phyloP scores from a whole-genome alignment of 2,329 filamentous ascomycete genomes.

The Penicillium polonicum region DNA sequence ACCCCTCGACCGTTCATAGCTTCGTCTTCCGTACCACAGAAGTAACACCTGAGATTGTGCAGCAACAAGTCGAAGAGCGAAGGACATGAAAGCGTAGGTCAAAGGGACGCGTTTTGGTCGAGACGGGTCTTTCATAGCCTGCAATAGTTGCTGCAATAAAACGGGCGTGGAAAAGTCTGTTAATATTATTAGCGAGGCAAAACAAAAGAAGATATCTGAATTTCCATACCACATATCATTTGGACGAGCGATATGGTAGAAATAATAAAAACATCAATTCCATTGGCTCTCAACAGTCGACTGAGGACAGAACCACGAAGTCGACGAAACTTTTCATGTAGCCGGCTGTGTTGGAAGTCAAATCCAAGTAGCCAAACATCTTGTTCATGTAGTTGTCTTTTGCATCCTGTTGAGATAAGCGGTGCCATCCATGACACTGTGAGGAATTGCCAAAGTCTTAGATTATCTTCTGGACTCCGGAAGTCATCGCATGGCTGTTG shows the following conservation, averaged over 20 bases:
- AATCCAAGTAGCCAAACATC: constrained; percentile 80
- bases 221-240: constrained; percentile 51
- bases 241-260: constrained; percentile 64
- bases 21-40: constrained; percentile 79
- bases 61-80: constrained; percentile 60
- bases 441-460: constrained; percentile 81
- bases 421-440: constrained; percentile 79
- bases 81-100: constrained; percentile 63
- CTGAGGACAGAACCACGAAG: constrained; percentile 70
- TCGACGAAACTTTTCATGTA: constrained; percentile 73
- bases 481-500: constrained; percentile 56
- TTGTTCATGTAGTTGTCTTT: constrained; percentile 67
- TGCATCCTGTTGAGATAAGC: constrained; percentile 64
- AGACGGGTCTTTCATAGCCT: constrained; percentile 59
- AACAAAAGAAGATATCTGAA: neutral
- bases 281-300: constrained; percentile 72
- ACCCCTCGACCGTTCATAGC: constrained; percentile 79
- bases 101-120: constrained; percentile 58
- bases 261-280: constrained; percentile 71
- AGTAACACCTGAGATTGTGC: constrained; percentile 67
- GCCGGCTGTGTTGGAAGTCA: constrained; percentile 75
- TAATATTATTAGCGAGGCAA: constrained; percentile 19
- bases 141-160: constrained; percentile 69
- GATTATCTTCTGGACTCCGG: constrained; percentile 76
- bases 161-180: constrained; percentile 61